A percentile compares a stretch with the other conserved stretches of the same genome.
These are phyloP conservation scores for Pseudohyphozyma bogoriensis DNA, from an alignment of 768 basidiomycete genomes.

Conservation along the genomic window DNA sequence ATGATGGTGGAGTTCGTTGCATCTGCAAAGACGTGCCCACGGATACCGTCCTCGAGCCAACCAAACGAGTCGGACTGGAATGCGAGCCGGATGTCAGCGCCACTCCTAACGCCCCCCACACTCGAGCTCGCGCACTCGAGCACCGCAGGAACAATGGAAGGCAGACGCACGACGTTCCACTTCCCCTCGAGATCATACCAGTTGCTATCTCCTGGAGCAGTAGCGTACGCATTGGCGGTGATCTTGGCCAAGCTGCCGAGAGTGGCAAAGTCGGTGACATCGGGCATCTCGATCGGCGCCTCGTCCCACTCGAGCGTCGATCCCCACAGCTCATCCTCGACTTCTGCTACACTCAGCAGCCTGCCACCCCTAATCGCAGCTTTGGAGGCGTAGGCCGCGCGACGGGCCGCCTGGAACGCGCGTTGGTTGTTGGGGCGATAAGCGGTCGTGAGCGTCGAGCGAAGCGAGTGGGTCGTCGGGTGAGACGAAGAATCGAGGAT, in stretches of 20 bases:
- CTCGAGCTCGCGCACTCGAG: neutral
- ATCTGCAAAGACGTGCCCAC: conserved; percentile 84
- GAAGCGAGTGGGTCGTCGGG: neutral
- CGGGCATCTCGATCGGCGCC: conserved; percentile 46
- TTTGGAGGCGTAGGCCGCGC: neutral
- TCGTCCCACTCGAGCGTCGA: conserved; percentile 50
- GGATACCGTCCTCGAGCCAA: conserved; percentile 85
- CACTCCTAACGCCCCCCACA: neutral
- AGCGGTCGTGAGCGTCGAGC: neutral
- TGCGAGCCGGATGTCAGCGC: neutral
- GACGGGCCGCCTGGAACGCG: conserved; percentile 19
- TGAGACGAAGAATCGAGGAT: neutral
- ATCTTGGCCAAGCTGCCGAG: conserved; percentile 75
- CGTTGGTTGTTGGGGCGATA: conserved; percentile 8
- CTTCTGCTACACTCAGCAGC: neutral
- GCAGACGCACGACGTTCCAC: conserved; percentile 51
- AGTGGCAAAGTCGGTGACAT: conserved; percentile 60
- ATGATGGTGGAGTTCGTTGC: conserved; percentile 75
- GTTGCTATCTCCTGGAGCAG: conserved; percentile 46
- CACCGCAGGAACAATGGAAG: neutral
- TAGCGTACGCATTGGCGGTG: conserved; percentile 69
- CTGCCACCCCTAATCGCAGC: neutral
- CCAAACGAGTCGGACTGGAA: conserved; percentile 70
- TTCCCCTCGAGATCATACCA: conserved; percentile 55
- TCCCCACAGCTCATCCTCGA: neutral